Percentiles rank a stretch among this genome's conserved stretches.
These are phyloP conservation scores for Saccharomyces pastorianus DNA, from an alignment of 1,139 yeast species.

Conservation along the genomic window DNA sequence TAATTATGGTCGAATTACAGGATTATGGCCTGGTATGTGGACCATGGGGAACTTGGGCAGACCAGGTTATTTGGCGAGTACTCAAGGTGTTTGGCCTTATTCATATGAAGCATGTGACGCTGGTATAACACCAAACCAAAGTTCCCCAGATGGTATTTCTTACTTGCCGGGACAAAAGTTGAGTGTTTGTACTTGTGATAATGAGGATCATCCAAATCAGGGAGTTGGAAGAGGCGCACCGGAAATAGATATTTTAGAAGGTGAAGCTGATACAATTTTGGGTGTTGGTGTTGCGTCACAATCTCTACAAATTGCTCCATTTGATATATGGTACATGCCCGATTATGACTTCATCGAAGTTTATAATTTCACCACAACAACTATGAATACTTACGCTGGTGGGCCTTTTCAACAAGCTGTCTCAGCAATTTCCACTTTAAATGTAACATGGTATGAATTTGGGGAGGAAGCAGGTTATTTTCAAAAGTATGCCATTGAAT, in stretches of 20 bases:
- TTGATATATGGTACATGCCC: slow-evolving; percentile 79
- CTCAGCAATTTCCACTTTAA: slow-evolving; percentile 63
- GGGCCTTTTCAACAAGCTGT: slow-evolving; percentile 84
- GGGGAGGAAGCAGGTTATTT: slow-evolving; percentile 42
- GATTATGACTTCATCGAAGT: slow-evolving; percentile 65
- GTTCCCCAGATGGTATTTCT: slow-evolving; percentile 72
- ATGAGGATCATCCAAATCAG: slow-evolving; percentile 69
- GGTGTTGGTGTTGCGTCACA: slow-evolving; percentile 68
- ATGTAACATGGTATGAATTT: slow-evolving; percentile 66
- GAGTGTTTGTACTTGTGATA: slow-evolving; percentile 61
- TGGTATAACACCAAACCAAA: slow-evolving; percentile 85
- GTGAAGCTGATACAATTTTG: slow-evolving; percentile 44
- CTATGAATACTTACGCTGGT: slow-evolving; percentile 72
- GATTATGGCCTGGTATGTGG: slow-evolving; percentile 91
- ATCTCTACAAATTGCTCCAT: slow-evolving; percentile 76
- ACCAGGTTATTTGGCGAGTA: slow-evolving; percentile 69
- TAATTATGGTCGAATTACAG: slow-evolving; percentile 58
- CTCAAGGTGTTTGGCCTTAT: slow-evolving; percentile 89
- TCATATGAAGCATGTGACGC: slow-evolving; percentile 77
- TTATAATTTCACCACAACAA: slow-evolving; percentile 51
- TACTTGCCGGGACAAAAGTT: slow-evolving; percentile 72
- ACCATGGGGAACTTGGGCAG: slow-evolving; percentile 79
- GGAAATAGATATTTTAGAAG: slow-evolving; percentile 81
- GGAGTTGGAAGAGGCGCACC: slow-evolving; percentile 87
- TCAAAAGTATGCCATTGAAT: slow-evolving; percentile 76